These are phyloP conservation scores for Picea engelmannii DNA, from an alignment of 83 land plant species.

Conservation along the genomic window DNA sequence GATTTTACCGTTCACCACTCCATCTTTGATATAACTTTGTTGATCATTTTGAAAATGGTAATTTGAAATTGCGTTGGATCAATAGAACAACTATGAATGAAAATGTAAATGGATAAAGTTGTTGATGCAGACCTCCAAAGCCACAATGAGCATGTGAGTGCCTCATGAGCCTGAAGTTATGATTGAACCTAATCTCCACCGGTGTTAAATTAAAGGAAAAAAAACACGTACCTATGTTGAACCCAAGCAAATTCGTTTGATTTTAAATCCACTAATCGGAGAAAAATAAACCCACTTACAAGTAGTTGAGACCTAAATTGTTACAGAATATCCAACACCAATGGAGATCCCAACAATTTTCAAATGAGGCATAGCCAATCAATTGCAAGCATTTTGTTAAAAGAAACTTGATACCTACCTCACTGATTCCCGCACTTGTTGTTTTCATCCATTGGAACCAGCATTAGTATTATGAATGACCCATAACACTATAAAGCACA, in stretches of 20 bases:
- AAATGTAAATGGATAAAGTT: background rate
- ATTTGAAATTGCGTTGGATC: background rate
- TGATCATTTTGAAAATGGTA: background rate
- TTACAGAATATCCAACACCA: constrained; percentile 7
- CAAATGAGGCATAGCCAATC: background rate
- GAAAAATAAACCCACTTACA: background rate
- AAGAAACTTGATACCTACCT: constrained; percentile 24
- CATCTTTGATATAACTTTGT: no score
- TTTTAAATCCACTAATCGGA: background rate
- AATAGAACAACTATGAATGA: background rate
- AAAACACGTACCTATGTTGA: background rate
- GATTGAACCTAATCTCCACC: no score
- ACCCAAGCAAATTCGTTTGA: background rate
- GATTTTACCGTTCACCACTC: no score
- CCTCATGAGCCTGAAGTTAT: no score
- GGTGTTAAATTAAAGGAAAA: background rate
- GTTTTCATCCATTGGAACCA: constrained; percentile 43
- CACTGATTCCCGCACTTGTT: constrained; percentile 29
- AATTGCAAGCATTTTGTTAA: no score
- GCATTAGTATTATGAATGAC: constrained; percentile 31
- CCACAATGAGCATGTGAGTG: no score
- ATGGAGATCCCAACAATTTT: background rate
- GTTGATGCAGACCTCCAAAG: background rate
- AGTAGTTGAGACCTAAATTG: background rate
- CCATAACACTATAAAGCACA: constrained; percentile 36